These are phyloP conservation scores for Pezizomycotina sp. DNA, from an alignment of 2,329 filamentous ascomycete genomes.

Conservation along the genomic window DNA sequence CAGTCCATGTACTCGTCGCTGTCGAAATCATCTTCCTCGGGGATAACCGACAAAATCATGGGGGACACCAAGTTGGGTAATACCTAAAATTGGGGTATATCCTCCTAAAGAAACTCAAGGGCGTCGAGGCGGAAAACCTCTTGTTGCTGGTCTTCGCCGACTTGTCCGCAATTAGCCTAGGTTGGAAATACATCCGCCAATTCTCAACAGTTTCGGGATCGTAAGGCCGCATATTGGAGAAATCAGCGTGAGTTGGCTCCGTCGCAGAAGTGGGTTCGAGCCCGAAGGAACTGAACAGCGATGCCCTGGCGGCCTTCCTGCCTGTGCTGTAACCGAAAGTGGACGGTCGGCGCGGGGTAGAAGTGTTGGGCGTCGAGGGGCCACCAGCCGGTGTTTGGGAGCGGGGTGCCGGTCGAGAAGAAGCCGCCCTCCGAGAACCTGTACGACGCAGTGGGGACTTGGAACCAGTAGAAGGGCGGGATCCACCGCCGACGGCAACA, in stretches of 20 bases:
- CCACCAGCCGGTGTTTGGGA: conserved; percentile 15
- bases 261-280: no score
- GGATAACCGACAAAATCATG: conserved; percentile 13
- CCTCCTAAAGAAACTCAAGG: conserved; percentile 16
- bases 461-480: no score
- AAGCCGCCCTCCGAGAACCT: no score
- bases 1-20: conserved; percentile 14
- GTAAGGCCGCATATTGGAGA: conserved; percentile 15
- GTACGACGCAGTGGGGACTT: no score
- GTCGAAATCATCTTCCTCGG: conserved; percentile 14
- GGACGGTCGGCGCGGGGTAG: conserved; percentile 15
- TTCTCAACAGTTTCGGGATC: conserved; percentile 16
- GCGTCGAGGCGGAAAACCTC: conserved; percentile 17
- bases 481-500: no score
- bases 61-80: conserved; percentile 16
- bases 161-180: conserved; percentile 13
- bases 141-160: conserved; percentile 11
- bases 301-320: no score
- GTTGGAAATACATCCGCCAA: conserved; percentile 18
- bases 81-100: conserved; percentile 14
- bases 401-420: no score
- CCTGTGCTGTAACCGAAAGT: conserved; percentile 18
- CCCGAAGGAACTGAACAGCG: no score
- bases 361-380: conserved; percentile 14
- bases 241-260: no score